Evolutionary conservation across 129 eudicot genomes (phyloP).

Genomic region (Glebionis coronaria): DNA sequence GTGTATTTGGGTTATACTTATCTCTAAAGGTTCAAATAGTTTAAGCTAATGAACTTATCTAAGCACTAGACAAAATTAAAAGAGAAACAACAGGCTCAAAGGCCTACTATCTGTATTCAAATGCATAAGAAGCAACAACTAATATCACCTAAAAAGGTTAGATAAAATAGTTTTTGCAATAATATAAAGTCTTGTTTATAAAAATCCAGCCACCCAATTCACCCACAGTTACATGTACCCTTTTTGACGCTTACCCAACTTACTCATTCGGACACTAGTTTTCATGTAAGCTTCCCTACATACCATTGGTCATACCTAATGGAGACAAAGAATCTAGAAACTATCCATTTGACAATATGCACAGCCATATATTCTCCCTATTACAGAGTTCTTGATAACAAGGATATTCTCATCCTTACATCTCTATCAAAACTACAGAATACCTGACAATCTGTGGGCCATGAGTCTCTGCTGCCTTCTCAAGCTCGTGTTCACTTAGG

Average conservation of each 20-base stretch:
- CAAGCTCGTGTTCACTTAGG: slow-evolving; percentile 81
- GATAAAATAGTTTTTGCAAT: neutral
- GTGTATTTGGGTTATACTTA: no score
- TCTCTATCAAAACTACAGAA: neutral
- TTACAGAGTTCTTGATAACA: neutral
- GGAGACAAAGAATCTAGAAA: neutral
- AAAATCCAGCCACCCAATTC: neutral
- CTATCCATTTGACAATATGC: neutral
- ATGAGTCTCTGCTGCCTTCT: slow-evolving; percentile 59
- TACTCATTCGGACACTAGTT: neutral
- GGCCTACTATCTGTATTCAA: neutral
- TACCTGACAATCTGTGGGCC: slow-evolving; percentile 79
- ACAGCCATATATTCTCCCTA: neutral
- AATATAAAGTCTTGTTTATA: neutral
- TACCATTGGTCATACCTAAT: neutral
- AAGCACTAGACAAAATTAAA: neutral
- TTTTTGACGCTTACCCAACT: neutral
- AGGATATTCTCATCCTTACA: neutral
- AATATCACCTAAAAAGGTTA: neutral
- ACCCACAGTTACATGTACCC: neutral
- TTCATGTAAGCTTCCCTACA: neutral
- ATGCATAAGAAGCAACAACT: neutral
- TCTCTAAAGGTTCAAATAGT: no score
- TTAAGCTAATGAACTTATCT: no score
- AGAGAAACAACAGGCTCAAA: neutral